Base-by-base conservation (phyloP, 2,329 filamentous ascomycete genomes). In the Hypomyces rosellus region DNA sequence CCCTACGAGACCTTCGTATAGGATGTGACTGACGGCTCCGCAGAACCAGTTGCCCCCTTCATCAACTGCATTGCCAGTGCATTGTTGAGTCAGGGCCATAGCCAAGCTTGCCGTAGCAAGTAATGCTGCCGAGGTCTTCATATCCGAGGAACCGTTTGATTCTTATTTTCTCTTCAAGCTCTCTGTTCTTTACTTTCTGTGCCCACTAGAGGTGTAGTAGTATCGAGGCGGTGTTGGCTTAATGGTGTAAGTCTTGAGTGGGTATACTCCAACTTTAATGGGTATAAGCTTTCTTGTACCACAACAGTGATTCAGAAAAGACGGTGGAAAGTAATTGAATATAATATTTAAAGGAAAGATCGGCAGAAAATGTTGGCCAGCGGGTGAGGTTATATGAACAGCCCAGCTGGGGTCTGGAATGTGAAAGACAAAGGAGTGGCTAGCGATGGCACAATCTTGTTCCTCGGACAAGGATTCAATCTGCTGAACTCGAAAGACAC, bases 11-110 rank as follows among this genome's bases (percentile, higher is more conserved):
- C 80, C 80, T 52, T 68, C 68, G 66, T 89, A 90, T n/a, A 79
- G 76, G 65, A 91, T 84, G 45, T 82, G 78, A 51, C 77, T 68
- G 51, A 89, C 83, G 37, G 75, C 62, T 50, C 81, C 74, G 66
- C 84, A 87, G 69, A 84, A 88, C 70, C 69, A 84, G 66, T 88
- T 88, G 54, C 80, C 80, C 22, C 62, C 63, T 53, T 73, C 70
- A 6, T 72, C 51, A 45, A 61, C 55, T 25, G 64, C 58, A 5
- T 34, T 61, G 34, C 67, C 68, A 5, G 61, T 61, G 57, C 70
- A 73, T 54, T 70, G 64, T 48, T 67, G 63, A 4, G 59, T 62
- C 12, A 63, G 52, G 41, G 65, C 67, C 22, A 63, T 57, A 18
- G 60, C 61, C 56, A 65, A 50, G 53, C 63, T 54, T 48, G 61